These are phyloP conservation scores for Baorangia bicolor DNA, from an alignment of 768 basidiomycete genomes.

Conservation along the genomic window DNA sequence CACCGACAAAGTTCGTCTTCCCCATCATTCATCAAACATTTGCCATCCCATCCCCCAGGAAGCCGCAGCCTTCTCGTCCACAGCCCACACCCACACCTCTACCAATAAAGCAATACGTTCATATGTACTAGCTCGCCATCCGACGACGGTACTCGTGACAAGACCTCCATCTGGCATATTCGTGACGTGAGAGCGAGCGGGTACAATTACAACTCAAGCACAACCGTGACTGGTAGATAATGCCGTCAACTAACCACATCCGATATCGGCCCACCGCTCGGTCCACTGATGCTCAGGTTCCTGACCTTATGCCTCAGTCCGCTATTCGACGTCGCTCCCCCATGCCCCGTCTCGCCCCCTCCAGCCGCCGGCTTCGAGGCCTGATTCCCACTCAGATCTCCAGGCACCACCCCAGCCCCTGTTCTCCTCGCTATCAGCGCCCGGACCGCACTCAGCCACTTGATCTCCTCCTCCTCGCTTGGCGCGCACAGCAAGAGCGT, in stretches of 20 bases:
- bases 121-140: neutral
- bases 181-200: constrained; percentile 22
- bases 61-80: neutral
- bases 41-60: neutral
- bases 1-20: constrained; percentile 21
- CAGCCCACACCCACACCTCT: neutral
- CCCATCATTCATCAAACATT: constrained; percentile 8
- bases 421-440: constrained; percentile 81
- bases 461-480: constrained; percentile 96
- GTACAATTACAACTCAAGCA: constrained; percentile 18
- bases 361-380: constrained; percentile 11
- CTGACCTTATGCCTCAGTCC: constrained; percentile 49
- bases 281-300: constrained; percentile 45
- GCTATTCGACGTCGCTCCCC: constrained; percentile 28
- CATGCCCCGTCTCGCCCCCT: constrained; percentile 19
- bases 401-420: constrained; percentile 50
- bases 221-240: neutral
- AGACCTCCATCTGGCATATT: neutral
- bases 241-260: constrained; percentile 29
- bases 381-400: constrained; percentile 35
- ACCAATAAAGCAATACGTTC: neutral
- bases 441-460: constrained; percentile 94
- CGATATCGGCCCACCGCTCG: constrained; percentile 21
- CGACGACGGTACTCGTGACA: constrained; percentile 7
- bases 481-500: constrained; percentile 90